These are phyloP conservation scores for Brassica hybrid DNA, from an alignment of 441 rosid genomes.

Conservation along the genomic window DNA sequence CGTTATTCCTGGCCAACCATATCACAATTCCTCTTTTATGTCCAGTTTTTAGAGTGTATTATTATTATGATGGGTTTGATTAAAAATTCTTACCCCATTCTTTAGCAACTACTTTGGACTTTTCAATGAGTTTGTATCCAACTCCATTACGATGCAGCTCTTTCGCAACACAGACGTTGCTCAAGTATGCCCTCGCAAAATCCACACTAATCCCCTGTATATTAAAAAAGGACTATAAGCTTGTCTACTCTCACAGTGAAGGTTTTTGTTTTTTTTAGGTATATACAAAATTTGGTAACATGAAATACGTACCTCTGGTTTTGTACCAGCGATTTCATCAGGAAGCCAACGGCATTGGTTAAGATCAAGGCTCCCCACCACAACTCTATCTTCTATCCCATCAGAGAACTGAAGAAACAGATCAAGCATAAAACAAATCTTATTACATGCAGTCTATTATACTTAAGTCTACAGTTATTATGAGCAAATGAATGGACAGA, in stretches of 20 bases:
- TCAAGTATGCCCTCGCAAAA: slow-evolving; percentile 81
- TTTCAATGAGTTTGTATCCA: slow-evolving; percentile 64
- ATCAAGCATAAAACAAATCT: slow-evolving; percentile 3
- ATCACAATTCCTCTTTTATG: not conserved
- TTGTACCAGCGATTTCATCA: slow-evolving; percentile 82
- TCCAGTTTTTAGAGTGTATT: not conserved
- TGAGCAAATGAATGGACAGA: slow-evolving; percentile 46
- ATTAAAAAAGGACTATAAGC: not conserved
- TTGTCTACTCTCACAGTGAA: not conserved
- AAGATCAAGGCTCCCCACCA: slow-evolving; percentile 88
- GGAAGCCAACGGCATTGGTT: slow-evolving; percentile 84
- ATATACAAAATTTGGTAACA: not conserved
- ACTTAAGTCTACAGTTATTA: too few species aligned
- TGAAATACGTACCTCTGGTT: slow-evolving; percentile 74
- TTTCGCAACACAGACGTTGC: slow-evolving; percentile 91
- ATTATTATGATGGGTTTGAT: slow-evolving; percentile 3
- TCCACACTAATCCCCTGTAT: slow-evolving; percentile 69
- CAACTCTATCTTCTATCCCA: slow-evolving; percentile 77
- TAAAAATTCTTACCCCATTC: slow-evolving; percentile 72
- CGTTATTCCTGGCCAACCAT: slow-evolving; percentile 61
- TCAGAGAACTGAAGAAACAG: slow-evolving; percentile 55
- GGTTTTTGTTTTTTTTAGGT: not conserved
- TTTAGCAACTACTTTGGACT: slow-evolving; percentile 68
- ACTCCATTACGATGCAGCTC: slow-evolving; percentile 84
- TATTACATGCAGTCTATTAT: too few species aligned